phyloP scores from a whole-genome alignment of 306 rosid species.

The Glycyrrhiza uralensis region DNA sequence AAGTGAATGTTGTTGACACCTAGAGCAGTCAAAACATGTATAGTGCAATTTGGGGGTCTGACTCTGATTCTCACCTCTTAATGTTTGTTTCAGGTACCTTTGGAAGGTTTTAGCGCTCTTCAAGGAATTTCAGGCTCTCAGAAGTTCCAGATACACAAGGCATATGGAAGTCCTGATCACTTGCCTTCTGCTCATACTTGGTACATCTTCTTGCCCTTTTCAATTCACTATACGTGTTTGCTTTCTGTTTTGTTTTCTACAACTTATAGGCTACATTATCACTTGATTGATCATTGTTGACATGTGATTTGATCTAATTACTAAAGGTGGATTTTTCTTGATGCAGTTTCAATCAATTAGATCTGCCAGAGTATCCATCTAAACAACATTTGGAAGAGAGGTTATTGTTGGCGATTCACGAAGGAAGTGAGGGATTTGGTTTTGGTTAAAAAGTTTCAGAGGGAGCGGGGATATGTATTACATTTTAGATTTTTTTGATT shows the following conservation, averaged over 20 bases:
- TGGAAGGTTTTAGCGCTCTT: slow-evolving; percentile 97
- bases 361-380: slow-evolving; percentile 95
- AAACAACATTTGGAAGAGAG: slow-evolving; percentile 87
- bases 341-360: slow-evolving; percentile 95
- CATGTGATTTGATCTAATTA: slow-evolving; percentile 1
- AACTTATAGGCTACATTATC: background rate
- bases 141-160: slow-evolving; percentile 98
- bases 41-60: background rate
- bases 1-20: background rate
- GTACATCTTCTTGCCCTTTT: slow-evolving; percentile 31
- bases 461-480: slow-evolving; percentile 37
- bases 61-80: slow-evolving; percentile 24
- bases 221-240: background rate
- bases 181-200: slow-evolving; percentile 99
- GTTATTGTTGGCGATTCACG: slow-evolving; percentile 88
- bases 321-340: background rate
- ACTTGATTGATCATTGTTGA: background rate
- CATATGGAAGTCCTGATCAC: slow-evolving; percentile 94
- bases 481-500: slow-evolving; percentile 51
- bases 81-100: slow-evolving; percentile 87
- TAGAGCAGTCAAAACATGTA: background rate
- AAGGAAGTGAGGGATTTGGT: slow-evolving; percentile 94
- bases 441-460: slow-evolving; percentile 55
- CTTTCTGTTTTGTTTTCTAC: background rate
- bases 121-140: slow-evolving; percentile 99